Base-by-base conservation (phyloP, 768 basidiomycete species). In the Cyclocybe cylindracea region DNA sequence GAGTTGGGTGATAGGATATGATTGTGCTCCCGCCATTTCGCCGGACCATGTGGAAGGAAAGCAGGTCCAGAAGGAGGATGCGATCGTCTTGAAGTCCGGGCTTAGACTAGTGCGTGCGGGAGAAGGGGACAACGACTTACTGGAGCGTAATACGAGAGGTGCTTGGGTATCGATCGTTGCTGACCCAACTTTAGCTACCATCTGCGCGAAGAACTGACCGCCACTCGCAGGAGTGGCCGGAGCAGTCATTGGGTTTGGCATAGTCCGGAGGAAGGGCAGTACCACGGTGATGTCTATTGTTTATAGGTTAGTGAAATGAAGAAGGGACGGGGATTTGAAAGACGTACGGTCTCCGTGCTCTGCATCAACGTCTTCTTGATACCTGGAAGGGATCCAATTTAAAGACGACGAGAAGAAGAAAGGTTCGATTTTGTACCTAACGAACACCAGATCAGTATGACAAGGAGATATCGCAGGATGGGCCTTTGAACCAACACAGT, bases 381-480 rank as follows among this genome's bases (percentile, higher is more conserved):
- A 86, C 48, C 83, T 76, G 6, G 82, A 80, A 5, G 84, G 84
- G 57, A 86, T 86, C 82, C 82, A 83, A 51, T 79, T 82, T 2
- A 82, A 55, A n/a, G 80, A 81, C 0, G 83, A 84, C 5, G 82
- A 81, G 57, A 80, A 85, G 65, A 83, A 85, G 62, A 84, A 84
- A 0, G 84, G 84, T 57, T 85, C 83, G 39, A 85, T 76, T 24
- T 73, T 69, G 50, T 77, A 82, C 60, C 82, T 78, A 24, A 33
- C 11, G 7, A 42, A 2, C 39, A 13, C 31, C 41, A 13, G 18
- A 37, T 43, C 7, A 35, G 47, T 19, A 36, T 46, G 19, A 18
- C 19, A 35, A 31, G 34, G 7, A 42, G 33, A 13, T 18, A 37
- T 46, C 19, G n/a, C 10, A 18, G 18, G 19, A 18, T 10, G 35